Percentiles rank a stretch among this genome's conserved stretches.
Conservation (phyloP, 257 asterid genomes). For the Verbascum thapsus region DNA sequence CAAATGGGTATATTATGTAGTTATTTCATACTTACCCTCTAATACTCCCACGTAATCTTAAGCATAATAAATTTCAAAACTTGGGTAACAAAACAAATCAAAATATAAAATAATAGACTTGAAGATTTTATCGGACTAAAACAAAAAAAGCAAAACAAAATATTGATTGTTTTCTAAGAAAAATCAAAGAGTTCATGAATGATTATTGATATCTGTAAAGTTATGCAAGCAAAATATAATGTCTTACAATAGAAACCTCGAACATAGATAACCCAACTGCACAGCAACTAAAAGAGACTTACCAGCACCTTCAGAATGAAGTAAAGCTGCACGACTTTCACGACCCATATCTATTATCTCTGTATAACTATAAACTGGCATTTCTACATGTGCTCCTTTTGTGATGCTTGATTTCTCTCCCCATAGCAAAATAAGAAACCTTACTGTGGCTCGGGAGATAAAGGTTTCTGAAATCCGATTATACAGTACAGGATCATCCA, state of each 20-base stretch:
- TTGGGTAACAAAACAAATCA: no score
- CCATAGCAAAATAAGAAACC: conserved; percentile 79
- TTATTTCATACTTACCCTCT: no score
- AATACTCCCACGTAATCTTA: no score
- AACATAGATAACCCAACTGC: conserved; percentile 7
- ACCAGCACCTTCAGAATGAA: conserved; percentile 68
- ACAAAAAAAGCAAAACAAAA: neutral
- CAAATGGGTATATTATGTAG: no score
- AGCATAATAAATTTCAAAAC: no score
- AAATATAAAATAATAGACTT: no score
- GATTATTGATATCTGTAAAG: neutral
- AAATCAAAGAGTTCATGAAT: conserved; percentile 1
- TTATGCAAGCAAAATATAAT: neutral
- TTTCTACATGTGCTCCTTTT: conserved; percentile 40
- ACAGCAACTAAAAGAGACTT: conserved; percentile 39
- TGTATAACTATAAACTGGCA: conserved; percentile 62
- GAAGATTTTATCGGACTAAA: no score
- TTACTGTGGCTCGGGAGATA: conserved; percentile 48
- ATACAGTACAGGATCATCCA: conserved; percentile 76
- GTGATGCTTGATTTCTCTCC: conserved; percentile 71
- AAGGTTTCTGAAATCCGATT: conserved; percentile 52
- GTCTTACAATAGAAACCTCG: conserved; percentile 10
- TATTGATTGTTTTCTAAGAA: neutral
- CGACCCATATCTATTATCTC: conserved; percentile 72
- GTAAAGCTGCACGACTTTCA: conserved; percentile 54